Evolutionary conservation across 2,329 filamentous ascomycete genomes (phyloP), one percentile per base, ranked within the genome.

Genomic region (Epichloe scottii): DNA sequence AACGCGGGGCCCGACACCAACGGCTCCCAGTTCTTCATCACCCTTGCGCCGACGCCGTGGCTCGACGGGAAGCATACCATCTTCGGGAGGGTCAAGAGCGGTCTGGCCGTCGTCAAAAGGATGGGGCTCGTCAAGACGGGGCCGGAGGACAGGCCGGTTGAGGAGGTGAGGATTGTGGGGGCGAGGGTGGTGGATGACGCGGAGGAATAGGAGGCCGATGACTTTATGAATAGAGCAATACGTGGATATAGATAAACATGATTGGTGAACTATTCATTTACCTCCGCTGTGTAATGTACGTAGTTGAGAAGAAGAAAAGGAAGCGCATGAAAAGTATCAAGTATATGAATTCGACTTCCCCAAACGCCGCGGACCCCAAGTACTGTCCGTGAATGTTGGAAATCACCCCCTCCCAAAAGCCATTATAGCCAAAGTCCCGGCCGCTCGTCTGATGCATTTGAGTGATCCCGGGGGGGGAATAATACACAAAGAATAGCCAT

Each of bases 31-130:
- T 98, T 97, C 70, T 97, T 97, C 66, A 82, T 98, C 58, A 97
- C 93, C 0, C 75, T 97, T 35, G 91, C 89, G 7, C 91, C 91
- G 4, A 91, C 93, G 15, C 93, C 93, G 0, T 97, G 91, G 91
- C 71, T 98, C 53, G 93, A 98, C 68, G 89, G 90, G 21, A 96
- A 95, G 68, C 91, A 98, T 67, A 95, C 90, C 11, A 94, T 98
- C 58, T 98, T 98, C 64, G 93, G 93, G 1, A 74, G 91, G 50
- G 89, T 98, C 39, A 90, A 86, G 71, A 79, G 70, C 50, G 93
- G 93, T 0, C 81, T 97, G 77, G 74, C 78, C 51, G 76, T 91
- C n/a, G 82, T 97, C 30, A 84, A 88, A 72, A 78, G 89, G 57
- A 87, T 98, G 80, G 93, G 90, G 0, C 66, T 93, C 52, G 89